phyloP scores from a whole-genome alignment of 2,329 filamentous ascomycete genomes.

The Blastomyces parvus region DNA sequence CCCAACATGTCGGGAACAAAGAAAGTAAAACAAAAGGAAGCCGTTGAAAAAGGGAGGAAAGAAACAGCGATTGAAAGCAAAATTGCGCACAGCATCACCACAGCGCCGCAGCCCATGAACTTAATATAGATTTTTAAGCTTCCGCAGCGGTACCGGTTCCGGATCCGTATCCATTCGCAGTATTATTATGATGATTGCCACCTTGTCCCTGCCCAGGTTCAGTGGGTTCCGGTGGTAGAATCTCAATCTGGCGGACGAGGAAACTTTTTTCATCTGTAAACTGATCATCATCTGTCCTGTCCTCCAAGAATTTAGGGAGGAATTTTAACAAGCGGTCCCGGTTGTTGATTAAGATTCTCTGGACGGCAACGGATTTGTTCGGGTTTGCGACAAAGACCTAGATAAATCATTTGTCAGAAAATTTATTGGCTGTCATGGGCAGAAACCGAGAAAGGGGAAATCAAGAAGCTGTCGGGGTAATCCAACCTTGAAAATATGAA shows the following conservation, averaged over 20 bases:
- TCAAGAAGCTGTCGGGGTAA: neutral
- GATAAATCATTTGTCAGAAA: neutral
- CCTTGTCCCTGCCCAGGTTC: constrained; percentile 22
- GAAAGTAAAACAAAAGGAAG: neutral
- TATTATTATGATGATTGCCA: neutral
- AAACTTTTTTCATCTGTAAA: constrained; percentile 98
- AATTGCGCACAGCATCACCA: neutral
- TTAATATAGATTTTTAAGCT: neutral
- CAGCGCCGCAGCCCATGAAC: neutral
- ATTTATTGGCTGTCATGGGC: neutral
- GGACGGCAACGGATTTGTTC: constrained; percentile 92
- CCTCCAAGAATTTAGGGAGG: constrained; percentile 82
- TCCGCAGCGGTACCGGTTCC: neutral
- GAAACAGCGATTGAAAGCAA: neutral
- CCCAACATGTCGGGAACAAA: neutral
- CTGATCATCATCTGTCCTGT: constrained; percentile 93
- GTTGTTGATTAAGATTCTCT: constrained; percentile 94
- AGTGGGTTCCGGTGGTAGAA: constrained; percentile 35
- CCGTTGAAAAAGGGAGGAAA: neutral
- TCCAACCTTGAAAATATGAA: constrained; percentile 87
- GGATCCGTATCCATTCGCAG: neutral
- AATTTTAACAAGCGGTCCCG: constrained; percentile 83
- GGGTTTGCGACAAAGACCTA: constrained; percentile 95
- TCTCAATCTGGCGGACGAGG: constrained; percentile 81
- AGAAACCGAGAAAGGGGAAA: neutral